A percentile compares a stretch with the other conserved stretches of the same genome.
phyloP scores from a whole-genome alignment of 2,329 filamentous ascomycete species.

The Sarocladiaceae sp. region DNA sequence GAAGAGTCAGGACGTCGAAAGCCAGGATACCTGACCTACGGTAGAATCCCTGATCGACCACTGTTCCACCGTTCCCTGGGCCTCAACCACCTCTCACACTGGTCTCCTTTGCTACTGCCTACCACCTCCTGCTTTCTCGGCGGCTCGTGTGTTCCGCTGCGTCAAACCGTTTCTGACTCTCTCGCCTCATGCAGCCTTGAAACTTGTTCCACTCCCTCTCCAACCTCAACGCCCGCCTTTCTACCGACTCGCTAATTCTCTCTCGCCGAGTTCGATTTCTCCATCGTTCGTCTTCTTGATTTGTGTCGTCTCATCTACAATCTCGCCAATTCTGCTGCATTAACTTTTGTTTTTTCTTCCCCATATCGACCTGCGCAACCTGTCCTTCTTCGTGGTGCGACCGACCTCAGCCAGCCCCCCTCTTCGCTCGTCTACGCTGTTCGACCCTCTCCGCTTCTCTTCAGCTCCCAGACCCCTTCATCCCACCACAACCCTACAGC shows the following conservation, averaged over 20 bases:
- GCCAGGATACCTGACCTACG: too few relatives aligned
- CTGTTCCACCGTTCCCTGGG: slow-evolving; percentile 1
- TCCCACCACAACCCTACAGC: slow-evolving; percentile 8
- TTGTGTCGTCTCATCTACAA: slow-evolving; percentile 4
- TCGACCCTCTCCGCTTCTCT: slow-evolving; percentile 4
- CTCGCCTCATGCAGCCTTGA: slow-evolving; percentile 10
- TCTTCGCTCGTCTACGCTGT: not conserved
- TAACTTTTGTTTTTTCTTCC: not conserved
- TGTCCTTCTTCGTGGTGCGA: slow-evolving; percentile 6
- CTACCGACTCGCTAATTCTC: slow-evolving; percentile 2
- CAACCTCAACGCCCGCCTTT: not conserved
- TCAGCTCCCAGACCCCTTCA: slow-evolving; percentile 1
- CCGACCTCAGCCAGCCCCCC: not conserved
- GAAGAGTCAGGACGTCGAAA: not conserved
- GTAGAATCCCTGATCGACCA: slow-evolving; percentile 3
- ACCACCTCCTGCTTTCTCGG: slow-evolving; percentile 7
- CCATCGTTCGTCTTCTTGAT: not conserved
- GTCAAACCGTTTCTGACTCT: slow-evolving; percentile 9
- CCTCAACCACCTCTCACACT: not conserved
- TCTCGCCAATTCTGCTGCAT: not conserved
- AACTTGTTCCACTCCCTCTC: slow-evolving; percentile 8
- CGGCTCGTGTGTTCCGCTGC: slow-evolving; percentile 4
- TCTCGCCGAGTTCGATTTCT: not conserved
- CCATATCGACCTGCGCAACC: not conserved
- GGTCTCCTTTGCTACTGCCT: not conserved